phyloP scores from a whole-genome alignment of 2,329 filamentous ascomycete genomes.

The Bipolaris victoriae region DNA sequence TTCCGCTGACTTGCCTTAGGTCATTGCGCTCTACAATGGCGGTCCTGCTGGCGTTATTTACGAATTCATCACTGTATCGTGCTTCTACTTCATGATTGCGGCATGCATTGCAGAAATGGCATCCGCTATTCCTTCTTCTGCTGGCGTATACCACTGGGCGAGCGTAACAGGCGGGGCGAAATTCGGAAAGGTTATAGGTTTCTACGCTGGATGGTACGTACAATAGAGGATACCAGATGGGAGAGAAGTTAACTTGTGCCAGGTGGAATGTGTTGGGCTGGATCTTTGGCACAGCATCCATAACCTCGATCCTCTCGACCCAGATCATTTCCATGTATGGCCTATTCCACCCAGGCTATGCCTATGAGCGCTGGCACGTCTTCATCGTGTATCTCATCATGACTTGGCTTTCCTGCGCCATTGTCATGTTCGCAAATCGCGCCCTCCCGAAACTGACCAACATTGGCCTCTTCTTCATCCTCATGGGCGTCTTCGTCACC shows the following conservation, averaged over 20 bases:
- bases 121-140: conserved; percentile 52
- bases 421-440: conserved; percentile 62
- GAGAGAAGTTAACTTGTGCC: conserved; percentile 3
- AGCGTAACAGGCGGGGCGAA: conserved; percentile 55
- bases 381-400: conserved; percentile 58
- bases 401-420: conserved; percentile 54
- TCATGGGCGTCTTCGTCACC: conserved; percentile 62
- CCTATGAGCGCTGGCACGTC: conserved; percentile 57
- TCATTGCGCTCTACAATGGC: conserved; percentile 54
- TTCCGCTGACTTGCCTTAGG: conserved; percentile 24
- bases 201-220: conserved; percentile 56
- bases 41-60: conserved; percentile 56
- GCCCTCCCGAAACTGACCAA: conserved; percentile 60
- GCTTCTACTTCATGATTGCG: conserved; percentile 60
- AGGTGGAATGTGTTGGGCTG: conserved; percentile 61
- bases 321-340: conserved; percentile 57
- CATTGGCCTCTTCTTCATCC: conserved; percentile 60
- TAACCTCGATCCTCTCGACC: conserved; percentile 54
- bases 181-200: conserved; percentile 56
- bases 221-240: neutral
- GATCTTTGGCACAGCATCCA: conserved; percentile 55
- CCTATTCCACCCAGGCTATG: conserved; percentile 55
- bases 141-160: conserved; percentile 61
- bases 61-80: conserved; percentile 55
- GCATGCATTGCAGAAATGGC: conserved; percentile 60